These are phyloP conservation scores for Pichia sp. DNA, from an alignment of 1,139 yeast genomes.

Conservation along the genomic window DNA sequence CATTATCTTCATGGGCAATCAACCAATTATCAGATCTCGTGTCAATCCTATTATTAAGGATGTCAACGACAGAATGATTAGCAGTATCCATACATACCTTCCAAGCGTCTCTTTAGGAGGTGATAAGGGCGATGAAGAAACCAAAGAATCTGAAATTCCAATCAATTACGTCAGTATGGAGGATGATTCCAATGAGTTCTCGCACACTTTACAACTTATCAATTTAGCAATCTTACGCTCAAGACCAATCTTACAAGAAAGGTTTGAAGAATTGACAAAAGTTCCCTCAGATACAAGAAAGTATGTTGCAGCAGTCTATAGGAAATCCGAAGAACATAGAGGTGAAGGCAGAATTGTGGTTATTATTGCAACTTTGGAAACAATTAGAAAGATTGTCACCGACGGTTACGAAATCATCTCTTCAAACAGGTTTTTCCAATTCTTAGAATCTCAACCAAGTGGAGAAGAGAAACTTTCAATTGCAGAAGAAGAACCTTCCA, in stretches of 20 bases:
- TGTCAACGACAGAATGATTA: conserved; percentile 52
- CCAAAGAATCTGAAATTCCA: conserved; percentile 40
- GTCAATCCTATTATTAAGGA: conserved; percentile 66
- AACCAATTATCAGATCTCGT: conserved; percentile 56
- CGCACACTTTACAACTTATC: conserved; percentile 46
- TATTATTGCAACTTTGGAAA: conserved; percentile 31
- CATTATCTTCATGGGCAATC: conserved; percentile 52
- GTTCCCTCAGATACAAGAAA: conserved; percentile 20
- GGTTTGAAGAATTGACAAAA: conserved; percentile 17
- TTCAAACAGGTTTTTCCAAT: background rate
- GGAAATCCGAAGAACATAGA: conserved; percentile 23
- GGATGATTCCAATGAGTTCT: conserved; percentile 43
- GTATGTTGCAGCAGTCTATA: conserved; percentile 23
- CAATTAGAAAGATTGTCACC: conserved; percentile 24
- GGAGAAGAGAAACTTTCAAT: conserved; percentile 6
- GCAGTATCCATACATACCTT: conserved; percentile 41
- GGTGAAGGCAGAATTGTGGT: conserved; percentile 30
- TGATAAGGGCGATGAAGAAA: background rate
- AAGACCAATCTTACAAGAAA: conserved; percentile 20
- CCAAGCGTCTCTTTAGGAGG: background rate
- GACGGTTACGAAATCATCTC: conserved; percentile 20
- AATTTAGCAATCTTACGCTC: conserved; percentile 37
- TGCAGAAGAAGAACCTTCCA: conserved; percentile 14
- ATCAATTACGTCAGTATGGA: conserved; percentile 8
- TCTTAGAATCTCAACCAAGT: background rate